These are phyloP conservation scores for Penicillium fimorum DNA, from an alignment of 495 filamentous ascomycete genomes.

Conservation along the genomic window DNA sequence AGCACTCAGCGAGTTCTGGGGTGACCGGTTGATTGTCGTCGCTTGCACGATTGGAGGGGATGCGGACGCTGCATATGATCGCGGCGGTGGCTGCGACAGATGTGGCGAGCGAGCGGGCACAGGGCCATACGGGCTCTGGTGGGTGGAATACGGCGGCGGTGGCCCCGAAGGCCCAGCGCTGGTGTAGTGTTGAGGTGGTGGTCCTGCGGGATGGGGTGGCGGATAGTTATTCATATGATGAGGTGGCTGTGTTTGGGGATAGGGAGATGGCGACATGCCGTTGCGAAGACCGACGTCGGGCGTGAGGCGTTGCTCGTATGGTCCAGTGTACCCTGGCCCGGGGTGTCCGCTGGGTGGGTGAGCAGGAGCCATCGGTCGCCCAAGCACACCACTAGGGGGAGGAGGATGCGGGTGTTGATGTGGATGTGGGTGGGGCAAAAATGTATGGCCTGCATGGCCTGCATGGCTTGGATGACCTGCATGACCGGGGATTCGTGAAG, in stretches of 20 bases:
- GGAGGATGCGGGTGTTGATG: constrained; percentile 12
- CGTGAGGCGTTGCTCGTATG: constrained; percentile 39
- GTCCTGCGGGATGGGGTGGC: constrained; percentile 31
- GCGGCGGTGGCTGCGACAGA: constrained; percentile 36
- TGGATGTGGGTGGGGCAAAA: constrained; percentile 26
- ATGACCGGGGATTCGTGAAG: constrained; percentile 28
- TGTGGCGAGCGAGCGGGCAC: constrained; percentile 43
- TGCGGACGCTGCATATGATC: constrained; percentile 45
- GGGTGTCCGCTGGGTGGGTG: constrained; percentile 27
- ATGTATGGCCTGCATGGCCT: constrained; percentile 22
- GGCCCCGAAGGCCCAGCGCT: constrained; percentile 38
- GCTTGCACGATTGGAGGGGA: constrained; percentile 47
- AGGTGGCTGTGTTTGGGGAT: constrained; percentile 28
- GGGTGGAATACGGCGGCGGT: constrained; percentile 37
- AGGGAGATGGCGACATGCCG: constrained; percentile 35
- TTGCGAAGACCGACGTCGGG: constrained; percentile 34
- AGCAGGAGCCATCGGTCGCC: constrained; percentile 31
- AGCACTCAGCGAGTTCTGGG: constrained; percentile 40
- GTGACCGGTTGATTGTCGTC: constrained; percentile 43
- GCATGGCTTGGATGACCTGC: constrained; percentile 1
- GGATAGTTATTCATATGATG: constrained; percentile 37
- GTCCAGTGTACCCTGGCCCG: constrained; percentile 18
- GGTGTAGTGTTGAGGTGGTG: constrained; percentile 34
- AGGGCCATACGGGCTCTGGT: constrained; percentile 45
- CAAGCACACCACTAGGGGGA: constrained; percentile 28